Evolutionary conservation across 331 rosid species (phyloP).

Genomic region (Telfairia occidentalis): DNA sequence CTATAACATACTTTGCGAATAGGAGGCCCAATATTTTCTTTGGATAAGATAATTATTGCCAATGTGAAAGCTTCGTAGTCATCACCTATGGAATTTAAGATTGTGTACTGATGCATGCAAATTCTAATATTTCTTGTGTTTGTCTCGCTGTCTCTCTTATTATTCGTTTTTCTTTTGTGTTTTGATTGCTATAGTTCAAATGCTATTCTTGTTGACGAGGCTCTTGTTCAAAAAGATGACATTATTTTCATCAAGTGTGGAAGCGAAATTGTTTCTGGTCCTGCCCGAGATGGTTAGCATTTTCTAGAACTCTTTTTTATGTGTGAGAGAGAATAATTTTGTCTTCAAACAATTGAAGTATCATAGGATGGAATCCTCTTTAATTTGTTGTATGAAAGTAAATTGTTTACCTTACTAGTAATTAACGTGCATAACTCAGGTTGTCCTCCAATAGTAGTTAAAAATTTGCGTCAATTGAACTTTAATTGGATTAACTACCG

Average conservation of each 20-base stretch:
- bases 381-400: not conserved
- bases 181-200: slow-evolving; percentile 32
- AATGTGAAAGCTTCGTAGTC: not conserved
- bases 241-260: slow-evolving; percentile 46
- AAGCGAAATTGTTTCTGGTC: slow-evolving; percentile 57
- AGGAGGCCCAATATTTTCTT: too few relatives aligned
- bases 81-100: not conserved
- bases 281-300: slow-evolving; percentile 45
- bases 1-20: too few relatives aligned
- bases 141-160: not conserved
- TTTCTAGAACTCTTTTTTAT: not conserved
- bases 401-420: not conserved
- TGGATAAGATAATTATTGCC: not conserved
- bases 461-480: not conserved
- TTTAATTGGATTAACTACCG: too few relatives aligned
- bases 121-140: not conserved
- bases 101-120: not conserved
- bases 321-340: not conserved
- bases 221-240: slow-evolving; percentile 32
- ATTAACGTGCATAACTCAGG: not conserved
- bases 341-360: not conserved
- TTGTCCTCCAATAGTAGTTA: not conserved
- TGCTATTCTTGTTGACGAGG: slow-evolving; percentile 53
- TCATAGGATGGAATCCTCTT: not conserved
- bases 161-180: slow-evolving; percentile 2